A percentile compares a stretch with the other conserved stretches of the same genome.
phyloP scores from a whole-genome alignment of 176 grass and related monocot genomes.

The Carex parvula region DNA sequence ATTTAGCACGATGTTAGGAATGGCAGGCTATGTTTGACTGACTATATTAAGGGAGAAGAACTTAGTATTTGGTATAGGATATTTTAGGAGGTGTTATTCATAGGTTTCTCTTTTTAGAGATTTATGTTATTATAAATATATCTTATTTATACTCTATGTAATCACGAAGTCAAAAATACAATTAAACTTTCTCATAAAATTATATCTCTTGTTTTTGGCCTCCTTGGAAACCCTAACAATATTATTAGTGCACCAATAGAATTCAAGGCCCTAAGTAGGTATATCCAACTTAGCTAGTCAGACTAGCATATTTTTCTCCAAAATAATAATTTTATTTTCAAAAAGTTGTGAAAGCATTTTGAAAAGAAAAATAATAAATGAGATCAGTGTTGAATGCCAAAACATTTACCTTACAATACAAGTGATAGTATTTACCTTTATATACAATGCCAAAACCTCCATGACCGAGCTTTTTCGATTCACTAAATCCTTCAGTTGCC shows the following conservation, averaged over 20 bases:
- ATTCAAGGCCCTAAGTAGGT: background rate
- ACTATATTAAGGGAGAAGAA: too few species aligned
- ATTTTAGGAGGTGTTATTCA: too few species aligned
- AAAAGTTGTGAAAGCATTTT: background rate
- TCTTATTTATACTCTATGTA: too few species aligned
- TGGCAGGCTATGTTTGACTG: too few species aligned
- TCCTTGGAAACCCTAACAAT: too few species aligned
- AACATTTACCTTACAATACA: background rate
- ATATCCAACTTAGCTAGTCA: background rate
- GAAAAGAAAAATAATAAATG: background rate
- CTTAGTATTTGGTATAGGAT: too few species aligned
- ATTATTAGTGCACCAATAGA: background rate
- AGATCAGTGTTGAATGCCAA: background rate
- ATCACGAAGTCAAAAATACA: too few species aligned
- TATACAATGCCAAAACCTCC: slow-evolving; percentile 90
- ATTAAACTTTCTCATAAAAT: too few species aligned
- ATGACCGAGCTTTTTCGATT: slow-evolving; percentile 61
- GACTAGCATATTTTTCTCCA: background rate
- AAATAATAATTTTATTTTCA: background rate
- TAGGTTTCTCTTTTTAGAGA: too few species aligned
- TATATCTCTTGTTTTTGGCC: too few species aligned
- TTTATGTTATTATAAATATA: too few species aligned
- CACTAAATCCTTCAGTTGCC: slow-evolving; percentile 69
- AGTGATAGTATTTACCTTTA: slow-evolving; percentile 38
- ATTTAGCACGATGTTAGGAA: too few species aligned